A percentile compares a stretch with the other conserved stretches of the same genome.
These are phyloP conservation scores for Citrus reticulata DNA, from an alignment of 345 rosid genomes.

Conservation along the genomic window DNA sequence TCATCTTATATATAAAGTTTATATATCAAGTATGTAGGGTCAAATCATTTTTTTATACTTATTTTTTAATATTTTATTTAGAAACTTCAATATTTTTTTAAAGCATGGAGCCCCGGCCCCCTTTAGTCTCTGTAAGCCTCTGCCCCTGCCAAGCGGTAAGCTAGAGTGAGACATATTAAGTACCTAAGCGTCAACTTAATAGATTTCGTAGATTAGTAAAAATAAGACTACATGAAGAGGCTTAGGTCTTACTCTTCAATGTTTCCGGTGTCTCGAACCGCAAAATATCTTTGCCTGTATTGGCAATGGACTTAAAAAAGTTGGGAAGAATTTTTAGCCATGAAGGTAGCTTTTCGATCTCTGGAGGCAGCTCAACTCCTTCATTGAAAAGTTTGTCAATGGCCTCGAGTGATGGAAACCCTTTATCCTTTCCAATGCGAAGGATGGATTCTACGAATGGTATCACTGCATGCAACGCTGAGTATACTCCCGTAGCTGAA, in stretches of 20 bases:
- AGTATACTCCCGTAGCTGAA: conserved; percentile 51
- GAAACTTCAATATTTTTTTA: too few species aligned
- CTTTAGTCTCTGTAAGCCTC: too few species aligned
- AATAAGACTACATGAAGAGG: too few species aligned
- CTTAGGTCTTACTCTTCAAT: conserved; percentile 29
- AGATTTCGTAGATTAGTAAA: too few species aligned
- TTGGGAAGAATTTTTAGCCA: conserved; percentile 45
- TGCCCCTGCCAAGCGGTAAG: too few species aligned
- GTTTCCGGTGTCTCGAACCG: conserved; percentile 55
- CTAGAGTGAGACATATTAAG: too few species aligned
- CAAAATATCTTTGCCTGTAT: conserved; percentile 36
- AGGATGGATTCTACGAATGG: conserved; percentile 42
- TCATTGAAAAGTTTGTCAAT: conserved; percentile 61
- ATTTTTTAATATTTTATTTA: too few species aligned
- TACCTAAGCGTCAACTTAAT: too few species aligned
- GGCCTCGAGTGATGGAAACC: conserved; percentile 61
- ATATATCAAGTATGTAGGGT: too few species aligned
- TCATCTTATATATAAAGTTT: too few species aligned
- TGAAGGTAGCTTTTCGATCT: conserved; percentile 26
- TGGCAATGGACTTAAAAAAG: conserved; percentile 40
- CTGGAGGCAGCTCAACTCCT: conserved; percentile 34
- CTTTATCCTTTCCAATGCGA: conserved; percentile 28
- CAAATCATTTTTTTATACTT: too few species aligned
- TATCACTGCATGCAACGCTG: conserved; percentile 49
- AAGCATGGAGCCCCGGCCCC: too few species aligned